These are phyloP conservation scores for Solioccasus polychromus DNA, from an alignment of 768 basidiomycete species.

Conservation along the genomic window DNA sequence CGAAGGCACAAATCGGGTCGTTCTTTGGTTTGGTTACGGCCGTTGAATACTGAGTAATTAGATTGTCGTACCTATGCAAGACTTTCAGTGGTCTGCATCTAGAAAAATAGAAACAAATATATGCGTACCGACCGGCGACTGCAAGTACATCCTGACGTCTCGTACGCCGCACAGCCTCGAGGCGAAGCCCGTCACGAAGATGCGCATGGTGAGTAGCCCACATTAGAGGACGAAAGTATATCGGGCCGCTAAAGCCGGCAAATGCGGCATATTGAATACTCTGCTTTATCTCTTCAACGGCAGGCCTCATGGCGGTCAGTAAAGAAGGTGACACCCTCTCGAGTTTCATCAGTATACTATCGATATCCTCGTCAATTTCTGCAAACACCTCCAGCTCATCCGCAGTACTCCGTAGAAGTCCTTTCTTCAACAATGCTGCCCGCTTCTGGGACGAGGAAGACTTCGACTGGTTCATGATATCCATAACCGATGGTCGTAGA, in stretches of 20 bases:
- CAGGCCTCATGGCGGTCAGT: conserved; percentile 44
- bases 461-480: conserved; percentile 65
- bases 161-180: conserved; percentile 68
- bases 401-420: conserved; percentile 58
- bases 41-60: conserved; percentile 60
- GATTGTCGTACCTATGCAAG: conserved; percentile 60
- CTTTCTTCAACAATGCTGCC: conserved; percentile 63
- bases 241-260: conserved; percentile 60
- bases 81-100: not conserved
- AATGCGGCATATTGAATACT: conserved; percentile 57
- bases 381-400: conserved; percentile 75
- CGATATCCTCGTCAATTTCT: conserved; percentile 64
- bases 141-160: conserved; percentile 72
- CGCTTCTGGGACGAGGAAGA: conserved; percentile 68
- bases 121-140: conserved; percentile 70
- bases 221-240: conserved; percentile 74
- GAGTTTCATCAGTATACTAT: conserved; percentile 50
- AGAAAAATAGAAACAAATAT: not conserved
- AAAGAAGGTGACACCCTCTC: conserved; percentile 61
- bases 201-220: conserved; percentile 58
- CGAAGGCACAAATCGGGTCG: conserved; percentile 63
- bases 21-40: conserved; percentile 50
- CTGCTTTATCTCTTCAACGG: conserved; percentile 59
- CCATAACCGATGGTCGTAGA: conserved; percentile 53
- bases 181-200: conserved; percentile 71